phyloP scores from a whole-genome alignment of 1,284 basidiomycete species.

The Microbotryum saponariae region DNA sequence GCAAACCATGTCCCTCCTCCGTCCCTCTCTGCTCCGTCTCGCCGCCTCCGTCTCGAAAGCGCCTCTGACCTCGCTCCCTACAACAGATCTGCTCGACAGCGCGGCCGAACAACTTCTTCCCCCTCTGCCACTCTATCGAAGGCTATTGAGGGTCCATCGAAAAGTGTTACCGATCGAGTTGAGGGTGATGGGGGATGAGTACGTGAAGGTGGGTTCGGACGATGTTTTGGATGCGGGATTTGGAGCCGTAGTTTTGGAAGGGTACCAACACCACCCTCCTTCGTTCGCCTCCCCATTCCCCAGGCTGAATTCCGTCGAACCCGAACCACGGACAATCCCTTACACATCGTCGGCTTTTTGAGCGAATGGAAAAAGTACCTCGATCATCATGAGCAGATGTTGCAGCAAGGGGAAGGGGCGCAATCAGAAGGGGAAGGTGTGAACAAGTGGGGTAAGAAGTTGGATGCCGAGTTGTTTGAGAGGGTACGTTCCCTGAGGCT shows the following conservation, averaged over 20 bases:
- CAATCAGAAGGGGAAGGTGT: slow-evolving; percentile 40
- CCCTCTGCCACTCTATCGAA: slow-evolving; percentile 71
- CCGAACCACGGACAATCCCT: slow-evolving; percentile 66
- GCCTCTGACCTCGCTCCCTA: neutral
- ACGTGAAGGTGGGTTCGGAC: slow-evolving; percentile 62
- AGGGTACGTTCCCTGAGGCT: slow-evolving; percentile 46
- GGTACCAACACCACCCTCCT: too few species aligned
- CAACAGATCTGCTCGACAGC: neutral
- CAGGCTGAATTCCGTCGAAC: slow-evolving; percentile 69
- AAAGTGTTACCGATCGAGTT: slow-evolving; percentile 62
- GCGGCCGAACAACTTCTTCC: slow-evolving; percentile 52
- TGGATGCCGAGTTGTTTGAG: slow-evolving; percentile 69
- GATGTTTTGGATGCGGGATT: too few species aligned
- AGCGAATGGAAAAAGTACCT: slow-evolving; percentile 89
- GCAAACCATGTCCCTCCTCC: too few species aligned
- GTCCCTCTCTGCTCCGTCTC: neutral
- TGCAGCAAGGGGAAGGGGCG: too few species aligned
- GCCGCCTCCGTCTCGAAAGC: neutral
- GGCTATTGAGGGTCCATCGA: slow-evolving; percentile 70
- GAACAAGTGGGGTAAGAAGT: slow-evolving; percentile 53
- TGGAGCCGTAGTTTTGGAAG: too few species aligned
- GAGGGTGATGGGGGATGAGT: slow-evolving; percentile 72
- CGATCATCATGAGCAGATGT: slow-evolving; percentile 46
- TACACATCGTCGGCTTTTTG: slow-evolving; percentile 83
- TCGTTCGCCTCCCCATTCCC: neutral